phyloP scores from a whole-genome alignment of 2,329 filamentous ascomycete species.

The Aspergillus proliferans region DNA sequence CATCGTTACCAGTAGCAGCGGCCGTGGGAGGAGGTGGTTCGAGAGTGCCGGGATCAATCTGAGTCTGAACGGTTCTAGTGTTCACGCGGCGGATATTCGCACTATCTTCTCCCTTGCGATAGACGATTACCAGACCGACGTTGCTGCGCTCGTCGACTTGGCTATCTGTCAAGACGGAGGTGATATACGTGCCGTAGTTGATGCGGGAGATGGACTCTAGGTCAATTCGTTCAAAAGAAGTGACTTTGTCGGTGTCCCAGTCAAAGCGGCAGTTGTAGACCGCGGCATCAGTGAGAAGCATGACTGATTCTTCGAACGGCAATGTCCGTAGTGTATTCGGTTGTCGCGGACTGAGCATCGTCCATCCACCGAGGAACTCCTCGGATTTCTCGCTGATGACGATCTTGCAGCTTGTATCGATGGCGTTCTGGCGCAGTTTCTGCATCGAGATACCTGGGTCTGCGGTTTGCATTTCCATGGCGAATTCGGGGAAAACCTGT shows the following conservation, averaged over 20 bases:
- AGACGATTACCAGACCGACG: constrained; percentile 74
- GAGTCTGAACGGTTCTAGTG: constrained; percentile 65
- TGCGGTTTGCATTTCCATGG: constrained; percentile 84
- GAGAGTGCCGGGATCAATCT: constrained; percentile 34
- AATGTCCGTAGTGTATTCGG: constrained; percentile 63
- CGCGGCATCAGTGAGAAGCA: constrained; percentile 77
- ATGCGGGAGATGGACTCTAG: constrained; percentile 67
- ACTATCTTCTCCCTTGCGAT: constrained; percentile 57
- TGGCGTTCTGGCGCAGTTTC: constrained; percentile 78
- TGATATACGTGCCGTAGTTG: constrained; percentile 81
- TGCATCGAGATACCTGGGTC: constrained; percentile 84
- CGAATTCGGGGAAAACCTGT: constrained; percentile 87
- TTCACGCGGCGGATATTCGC: constrained; percentile 73
- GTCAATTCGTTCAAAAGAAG: constrained; percentile 80
- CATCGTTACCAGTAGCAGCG: constrained; percentile 20
- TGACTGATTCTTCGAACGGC: constrained; percentile 80
- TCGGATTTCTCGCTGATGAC: constrained; percentile 79
- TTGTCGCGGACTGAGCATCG: constrained; percentile 67
- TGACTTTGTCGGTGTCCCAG: constrained; percentile 91
- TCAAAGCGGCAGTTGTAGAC: constrained; percentile 88
- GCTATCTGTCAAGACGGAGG: constrained; percentile 70
- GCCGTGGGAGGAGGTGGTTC: constrained; percentile 13
- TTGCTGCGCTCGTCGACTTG: constrained; percentile 75
- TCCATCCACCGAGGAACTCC: constrained; percentile 85
- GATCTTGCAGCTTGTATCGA: constrained; percentile 80